Conservation (phyloP, 2,329 filamentous ascomycete genomes). For the Sporothrix euskadiensis region DNA sequence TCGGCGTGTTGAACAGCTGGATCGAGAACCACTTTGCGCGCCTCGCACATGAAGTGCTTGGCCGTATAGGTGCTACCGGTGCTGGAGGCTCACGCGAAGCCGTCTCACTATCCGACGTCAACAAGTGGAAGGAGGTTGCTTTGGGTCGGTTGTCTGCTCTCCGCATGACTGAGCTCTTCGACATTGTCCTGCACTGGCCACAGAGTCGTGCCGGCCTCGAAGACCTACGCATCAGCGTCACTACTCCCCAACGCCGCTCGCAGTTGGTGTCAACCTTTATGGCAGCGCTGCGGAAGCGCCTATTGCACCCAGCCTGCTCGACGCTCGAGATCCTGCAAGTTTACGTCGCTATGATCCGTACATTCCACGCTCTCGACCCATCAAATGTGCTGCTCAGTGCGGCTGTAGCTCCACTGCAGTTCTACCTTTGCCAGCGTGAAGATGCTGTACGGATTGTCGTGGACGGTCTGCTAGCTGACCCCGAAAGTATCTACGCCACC, state of each 20-base stretch:
- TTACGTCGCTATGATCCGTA: slow-evolving; percentile 77
- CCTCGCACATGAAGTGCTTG: slow-evolving; percentile 63
- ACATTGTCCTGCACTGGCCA: slow-evolving; percentile 77
- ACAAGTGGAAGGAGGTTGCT: slow-evolving; percentile 71
- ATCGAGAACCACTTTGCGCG: slow-evolving; percentile 66
- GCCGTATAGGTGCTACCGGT: slow-evolving; percentile 39
- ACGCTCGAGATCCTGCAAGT: slow-evolving; percentile 74
- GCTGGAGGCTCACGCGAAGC: slow-evolving; percentile 36
- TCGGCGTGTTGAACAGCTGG: slow-evolving; percentile 64
- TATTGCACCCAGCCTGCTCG: slow-evolving; percentile 74
- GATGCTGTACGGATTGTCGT: slow-evolving; percentile 79
- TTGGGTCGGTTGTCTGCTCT: slow-evolving; percentile 67
- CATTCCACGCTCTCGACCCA: slow-evolving; percentile 72
- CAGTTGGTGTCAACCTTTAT: slow-evolving; percentile 71
- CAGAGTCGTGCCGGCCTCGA: slow-evolving; percentile 69
- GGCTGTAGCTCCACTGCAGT: slow-evolving; percentile 69
- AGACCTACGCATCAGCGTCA: slow-evolving; percentile 71
- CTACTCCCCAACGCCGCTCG: slow-evolving; percentile 66
- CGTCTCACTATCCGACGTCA: slow-evolving; percentile 58
- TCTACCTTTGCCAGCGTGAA: slow-evolving; percentile 72
- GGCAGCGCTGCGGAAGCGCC: slow-evolving; percentile 61
- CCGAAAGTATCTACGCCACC: slow-evolving; percentile 44
- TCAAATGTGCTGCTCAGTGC: slow-evolving; percentile 76
- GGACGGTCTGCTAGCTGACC: slow-evolving; percentile 67
- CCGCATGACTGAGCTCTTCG: slow-evolving; percentile 71